These are phyloP conservation scores for Baeospora myosura DNA, from an alignment of 1,284 basidiomycete species.

Conservation along the genomic window DNA sequence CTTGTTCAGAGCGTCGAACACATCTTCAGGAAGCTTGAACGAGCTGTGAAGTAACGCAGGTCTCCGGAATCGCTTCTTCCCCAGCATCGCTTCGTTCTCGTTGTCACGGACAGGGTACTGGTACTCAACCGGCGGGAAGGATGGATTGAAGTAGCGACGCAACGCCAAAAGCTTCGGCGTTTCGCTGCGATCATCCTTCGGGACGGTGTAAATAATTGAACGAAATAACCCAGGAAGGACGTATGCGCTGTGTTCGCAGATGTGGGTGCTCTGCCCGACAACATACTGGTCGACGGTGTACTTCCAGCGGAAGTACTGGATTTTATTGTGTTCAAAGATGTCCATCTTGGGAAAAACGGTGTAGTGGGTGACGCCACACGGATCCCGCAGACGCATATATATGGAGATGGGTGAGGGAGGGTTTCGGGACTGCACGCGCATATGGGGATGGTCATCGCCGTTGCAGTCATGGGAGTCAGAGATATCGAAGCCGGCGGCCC, in stretches of 20 bases:
- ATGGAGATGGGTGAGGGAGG: constrained; percentile 46
- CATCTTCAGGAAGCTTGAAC: constrained; percentile 3
- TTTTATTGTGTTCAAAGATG: constrained; percentile 8
- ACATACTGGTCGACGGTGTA: constrained; percentile 24
- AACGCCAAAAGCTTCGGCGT: constrained; percentile 27
- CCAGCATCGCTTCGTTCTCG: constrained; percentile 12
- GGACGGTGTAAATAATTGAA: constrained; percentile 39
- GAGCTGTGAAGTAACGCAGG: constrained; percentile 4
- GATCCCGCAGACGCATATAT: constrained; percentile 23
- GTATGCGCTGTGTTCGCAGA: constrained; percentile 22
- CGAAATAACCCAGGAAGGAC: constrained; percentile 43
- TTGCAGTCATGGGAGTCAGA: constrained; percentile 34
- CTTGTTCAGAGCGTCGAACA: constrained; percentile 8
- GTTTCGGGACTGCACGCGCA: constrained; percentile 17
- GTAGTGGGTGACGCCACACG: constrained; percentile 29
- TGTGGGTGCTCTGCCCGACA: constrained; percentile 22
- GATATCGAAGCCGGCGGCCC: constrained; percentile 37
- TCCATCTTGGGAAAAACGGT: constrained; percentile 30
- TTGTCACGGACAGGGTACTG: not conserved
- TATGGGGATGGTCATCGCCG: constrained; percentile 26
- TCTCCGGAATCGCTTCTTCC: constrained; percentile 4
- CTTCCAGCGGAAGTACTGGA: constrained; percentile 9
- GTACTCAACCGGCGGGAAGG: not conserved
- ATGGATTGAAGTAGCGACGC: constrained; percentile 28
- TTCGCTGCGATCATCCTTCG: constrained; percentile 26